Evolutionary conservation across 2,329 filamentous ascomycete species (phyloP).

Genomic region (Alternaria conjuncta): DNA sequence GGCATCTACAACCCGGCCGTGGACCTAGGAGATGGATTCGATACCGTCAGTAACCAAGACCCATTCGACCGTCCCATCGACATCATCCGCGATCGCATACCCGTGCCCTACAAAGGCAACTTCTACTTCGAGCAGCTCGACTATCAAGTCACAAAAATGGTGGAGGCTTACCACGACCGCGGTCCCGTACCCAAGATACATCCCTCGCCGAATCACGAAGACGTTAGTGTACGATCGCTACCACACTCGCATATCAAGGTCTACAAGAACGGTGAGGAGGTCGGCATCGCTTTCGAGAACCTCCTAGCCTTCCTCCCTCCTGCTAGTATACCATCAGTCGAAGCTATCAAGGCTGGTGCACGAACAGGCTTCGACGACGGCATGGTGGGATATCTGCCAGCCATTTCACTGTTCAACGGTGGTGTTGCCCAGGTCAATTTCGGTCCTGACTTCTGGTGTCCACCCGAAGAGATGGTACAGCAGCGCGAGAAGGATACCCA

Average conservation of each 20-base stretch:
- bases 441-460: constrained; percentile 90
- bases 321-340: constrained; percentile 75
- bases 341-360: constrained; percentile 74
- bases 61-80: constrained; percentile 67
- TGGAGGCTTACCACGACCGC: constrained; percentile 69
- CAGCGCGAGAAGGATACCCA: constrained; percentile 43
- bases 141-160: constrained; percentile 84
- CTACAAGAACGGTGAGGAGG: constrained; percentile 87
- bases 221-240: constrained; percentile 80
- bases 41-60: constrained; percentile 51
- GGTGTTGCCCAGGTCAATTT: constrained; percentile 94
- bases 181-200: constrained; percentile 67
- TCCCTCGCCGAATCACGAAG: constrained; percentile 74
- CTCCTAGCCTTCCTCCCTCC: constrained; percentile 91
- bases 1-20: constrained; percentile 87
- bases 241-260: constrained; percentile 86
- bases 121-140: constrained; percentile 94
- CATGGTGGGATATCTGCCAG: constrained; percentile 93
- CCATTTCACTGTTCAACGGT: constrained; percentile 88
- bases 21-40: constrained; percentile 67
- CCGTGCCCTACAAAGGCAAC: constrained; percentile 91
- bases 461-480: constrained; percentile 67
- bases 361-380: constrained; percentile 91
- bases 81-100: constrained; percentile 92
- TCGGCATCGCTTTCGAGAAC: constrained; percentile 87